phyloP scores from a whole-genome alignment of 2,329 filamentous ascomycete species.

The Ceratocystis alfenasii region DNA sequence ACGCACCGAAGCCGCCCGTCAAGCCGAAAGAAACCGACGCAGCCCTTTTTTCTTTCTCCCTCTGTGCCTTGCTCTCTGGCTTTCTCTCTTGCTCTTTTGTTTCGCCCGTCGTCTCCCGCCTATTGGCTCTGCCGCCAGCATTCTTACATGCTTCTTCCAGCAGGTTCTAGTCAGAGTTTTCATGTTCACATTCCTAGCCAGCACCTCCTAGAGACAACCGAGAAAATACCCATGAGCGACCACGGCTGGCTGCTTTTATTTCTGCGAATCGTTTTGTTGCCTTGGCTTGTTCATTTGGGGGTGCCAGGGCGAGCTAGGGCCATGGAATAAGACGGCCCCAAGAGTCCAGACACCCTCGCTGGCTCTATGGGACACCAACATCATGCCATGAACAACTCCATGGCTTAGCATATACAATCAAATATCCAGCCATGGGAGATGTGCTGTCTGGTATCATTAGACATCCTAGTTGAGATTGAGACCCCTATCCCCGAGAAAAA shows the following conservation, averaged over 20 bases:
- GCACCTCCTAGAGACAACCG: background rate
- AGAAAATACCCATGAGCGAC: background rate
- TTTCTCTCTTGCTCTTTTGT: background rate
- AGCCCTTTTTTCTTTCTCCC: background rate
- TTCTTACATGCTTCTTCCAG: too few relatives aligned
- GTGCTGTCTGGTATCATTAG: background rate
- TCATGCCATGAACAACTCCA: background rate
- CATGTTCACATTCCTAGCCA: background rate
- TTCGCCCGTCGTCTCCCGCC: too few relatives aligned
- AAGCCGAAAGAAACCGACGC: background rate
- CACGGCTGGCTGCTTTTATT: background rate
- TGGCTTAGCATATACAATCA: background rate
- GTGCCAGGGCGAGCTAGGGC: too few relatives aligned
- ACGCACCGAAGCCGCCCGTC: background rate
- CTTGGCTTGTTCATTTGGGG: too few relatives aligned
- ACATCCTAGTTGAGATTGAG: background rate
- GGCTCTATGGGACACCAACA: background rate
- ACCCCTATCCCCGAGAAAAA: background rate
- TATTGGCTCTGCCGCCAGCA: too few relatives aligned
- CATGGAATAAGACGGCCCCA: background rate
- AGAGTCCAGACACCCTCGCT: background rate
- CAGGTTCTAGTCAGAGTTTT: background rate
- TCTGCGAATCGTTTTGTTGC: too few relatives aligned
- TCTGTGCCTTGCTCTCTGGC: background rate
- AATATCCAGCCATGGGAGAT: background rate